Evolutionary conservation across 345 rosid species (phyloP), one percentile per base, ranked within the genome.

Genomic region (Firmiana major): DNA sequence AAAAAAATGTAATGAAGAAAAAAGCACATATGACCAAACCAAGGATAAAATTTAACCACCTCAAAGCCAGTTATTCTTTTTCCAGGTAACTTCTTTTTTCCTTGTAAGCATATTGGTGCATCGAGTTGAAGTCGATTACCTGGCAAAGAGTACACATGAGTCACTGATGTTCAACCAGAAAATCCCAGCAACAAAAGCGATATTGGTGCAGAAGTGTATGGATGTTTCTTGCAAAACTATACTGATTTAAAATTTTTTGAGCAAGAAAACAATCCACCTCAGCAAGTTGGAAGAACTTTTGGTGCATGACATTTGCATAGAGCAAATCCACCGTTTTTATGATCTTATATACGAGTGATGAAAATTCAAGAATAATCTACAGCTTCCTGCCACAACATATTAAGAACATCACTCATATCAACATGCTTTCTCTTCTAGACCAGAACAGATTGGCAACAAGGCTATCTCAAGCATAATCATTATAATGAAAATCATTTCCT

Each of bases 1-100:
- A 9, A 55, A 66, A 67, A 34, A 58, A 57, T 55, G 55, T 28
- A 42, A 75, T 26, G 34, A 13, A 70, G 58, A 11, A 42, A 68
- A 49, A 36, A n/a, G n/a, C 10, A 59, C n/a, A 48, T 13, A 4
- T 9, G 45, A 55, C 6, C 48, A 64, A 55, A 21, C 19, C 19
- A 68, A 38, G 64, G 51, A 73, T 0, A 63, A 38, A 55, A 60
- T 15, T 8, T 58, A 71, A 51, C 43, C 22, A 87, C 92, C 91
- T 90, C 85, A 75, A 90, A 90, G 72, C 90, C 90, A 46, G 90
- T 90, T 75, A 88, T 84, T 70, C 87, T 79, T 84, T 84, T 88
- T 80, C 90, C 87, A 15, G 85, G 74, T 49, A 82, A 77, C 82
- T 88, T 90, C 83, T 84, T 90, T 82, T 87, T 88, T 19, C 90